Evolutionary conservation across 2,329 filamentous ascomycete genomes (phyloP), one percentile per base, ranked within the genome.

Genomic region (Pestalotiopsis fici): DNA sequence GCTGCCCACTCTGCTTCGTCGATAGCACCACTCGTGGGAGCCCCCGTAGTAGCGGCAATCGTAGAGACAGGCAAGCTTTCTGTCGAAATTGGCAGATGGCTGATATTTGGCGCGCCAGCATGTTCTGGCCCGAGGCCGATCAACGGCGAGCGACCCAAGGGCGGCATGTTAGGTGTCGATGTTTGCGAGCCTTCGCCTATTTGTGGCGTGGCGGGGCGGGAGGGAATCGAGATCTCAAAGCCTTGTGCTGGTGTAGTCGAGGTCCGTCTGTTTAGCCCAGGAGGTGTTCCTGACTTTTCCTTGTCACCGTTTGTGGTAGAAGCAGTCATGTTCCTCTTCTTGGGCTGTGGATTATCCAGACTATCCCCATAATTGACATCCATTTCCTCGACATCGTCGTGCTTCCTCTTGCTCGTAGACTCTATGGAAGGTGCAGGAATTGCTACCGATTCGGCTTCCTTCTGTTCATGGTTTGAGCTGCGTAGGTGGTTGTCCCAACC

Each of bases 1-100:
- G 93, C 93, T 2, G 93, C 91, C 92, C 93, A 96, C 79, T 96
- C 93, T 65, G 91, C 88, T 74, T 97, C 93, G 76, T 95, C 89
- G 9, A 84, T 81, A 25, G 50, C 65, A 59, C 37, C 64, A 60
- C 59, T 64, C 64, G 25, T 47, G 15, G 43, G 21, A 4, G 59
- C 28, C 35, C 37, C 61, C 15, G 35, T 57, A 35, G 35, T 25
- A 15, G 39, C 39, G 66, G 31, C 7, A 35, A 60, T 37, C 59
- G 65, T n/a, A 2, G 72, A 69, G 7, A 65, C 60, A 25, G 59
- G 18, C 25, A 74, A 67, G 4, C 64, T 35, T 28, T 75, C 74
- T 23, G 71, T 75, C 3, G 74, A 74, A 65, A 74, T 74, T 1
- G 75, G 70, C 13, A 69, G 59, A 59, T 70, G 31, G 61, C 27